phyloP scores from a whole-genome alignment of 2,329 filamentous ascomycete genomes.

The Penicillium polonicum region DNA sequence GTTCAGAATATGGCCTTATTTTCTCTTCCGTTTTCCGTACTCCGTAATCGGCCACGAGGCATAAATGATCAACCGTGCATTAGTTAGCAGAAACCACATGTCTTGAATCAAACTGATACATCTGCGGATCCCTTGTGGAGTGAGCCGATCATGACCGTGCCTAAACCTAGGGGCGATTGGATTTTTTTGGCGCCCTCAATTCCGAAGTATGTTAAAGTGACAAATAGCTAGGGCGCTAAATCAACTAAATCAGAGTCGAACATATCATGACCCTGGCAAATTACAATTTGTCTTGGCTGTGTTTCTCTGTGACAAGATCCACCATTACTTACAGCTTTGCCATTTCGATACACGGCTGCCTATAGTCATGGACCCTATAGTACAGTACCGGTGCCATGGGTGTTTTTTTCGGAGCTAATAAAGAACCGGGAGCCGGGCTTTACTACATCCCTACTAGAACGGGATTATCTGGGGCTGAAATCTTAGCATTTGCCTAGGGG shows the following conservation, averaged over 20 bases:
- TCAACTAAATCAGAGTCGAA: not conserved
- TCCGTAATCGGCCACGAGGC: not conserved
- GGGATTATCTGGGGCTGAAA: not conserved
- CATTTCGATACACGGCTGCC: conserved; percentile 4
- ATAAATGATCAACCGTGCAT: not conserved
- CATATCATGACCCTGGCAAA: not conserved
- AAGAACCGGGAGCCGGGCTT: not conserved
- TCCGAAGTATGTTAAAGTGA: not conserved
- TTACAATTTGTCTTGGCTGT: not conserved
- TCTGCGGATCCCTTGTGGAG: conserved; percentile 8
- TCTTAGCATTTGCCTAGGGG: not conserved
- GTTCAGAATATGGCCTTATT: not conserved
- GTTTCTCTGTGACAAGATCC: not conserved
- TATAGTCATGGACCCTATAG: not conserved
- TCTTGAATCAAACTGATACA: not conserved
- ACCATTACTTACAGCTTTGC: conserved; percentile 2
- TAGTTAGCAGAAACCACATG: conserved; percentile 1
- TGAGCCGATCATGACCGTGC: conserved; percentile 3
- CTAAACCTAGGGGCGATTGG: conserved; percentile 1
- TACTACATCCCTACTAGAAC: not conserved
- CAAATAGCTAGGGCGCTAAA: conserved; percentile 1
- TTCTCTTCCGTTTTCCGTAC: not conserved
- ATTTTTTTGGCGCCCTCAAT: not conserved
- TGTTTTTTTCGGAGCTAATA: not conserved
- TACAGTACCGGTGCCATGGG: not conserved